Conservation (phyloP, 2,329 filamentous ascomycete species). For the Venturia oleaginea region DNA sequence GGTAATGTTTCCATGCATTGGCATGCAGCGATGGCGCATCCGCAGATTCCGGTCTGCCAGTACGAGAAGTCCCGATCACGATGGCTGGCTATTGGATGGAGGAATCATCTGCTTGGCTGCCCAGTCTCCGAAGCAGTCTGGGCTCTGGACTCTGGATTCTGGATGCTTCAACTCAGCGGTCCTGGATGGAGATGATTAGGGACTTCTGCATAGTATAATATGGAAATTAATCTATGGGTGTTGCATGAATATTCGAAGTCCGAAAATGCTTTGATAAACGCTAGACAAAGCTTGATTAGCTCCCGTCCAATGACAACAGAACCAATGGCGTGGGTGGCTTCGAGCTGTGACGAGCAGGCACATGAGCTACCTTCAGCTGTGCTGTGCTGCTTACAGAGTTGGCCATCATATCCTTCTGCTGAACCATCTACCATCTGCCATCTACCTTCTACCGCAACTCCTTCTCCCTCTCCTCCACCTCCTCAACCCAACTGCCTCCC, state of each 20-base stretch:
- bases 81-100: not conserved
- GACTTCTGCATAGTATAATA: not conserved
- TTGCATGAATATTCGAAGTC: not conserved
- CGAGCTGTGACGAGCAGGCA: not conserved
- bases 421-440: not conserved
- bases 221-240: not conserved
- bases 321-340: not conserved
- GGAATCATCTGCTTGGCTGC: not conserved
- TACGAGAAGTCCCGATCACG: not conserved
- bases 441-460: not conserved
- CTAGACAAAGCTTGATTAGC: no score
- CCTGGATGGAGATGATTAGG: not conserved
- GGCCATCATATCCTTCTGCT: not conserved
- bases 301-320: no score
- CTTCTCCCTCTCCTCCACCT: not conserved
- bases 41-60: not conserved
- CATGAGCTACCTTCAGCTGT: no score
- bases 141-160: not conserved
- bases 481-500: not conserved
- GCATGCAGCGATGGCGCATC: not conserved
- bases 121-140: no score
- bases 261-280: no score
- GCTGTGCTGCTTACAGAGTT: not conserved
- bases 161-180: not conserved
- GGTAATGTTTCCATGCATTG: not conserved